Percentiles rank a stretch among this genome's conserved stretches.
Evolutionary conservation across 352 stramenopile species (phyloP).

Genomic region (Blastocystis sp.): DNA sequence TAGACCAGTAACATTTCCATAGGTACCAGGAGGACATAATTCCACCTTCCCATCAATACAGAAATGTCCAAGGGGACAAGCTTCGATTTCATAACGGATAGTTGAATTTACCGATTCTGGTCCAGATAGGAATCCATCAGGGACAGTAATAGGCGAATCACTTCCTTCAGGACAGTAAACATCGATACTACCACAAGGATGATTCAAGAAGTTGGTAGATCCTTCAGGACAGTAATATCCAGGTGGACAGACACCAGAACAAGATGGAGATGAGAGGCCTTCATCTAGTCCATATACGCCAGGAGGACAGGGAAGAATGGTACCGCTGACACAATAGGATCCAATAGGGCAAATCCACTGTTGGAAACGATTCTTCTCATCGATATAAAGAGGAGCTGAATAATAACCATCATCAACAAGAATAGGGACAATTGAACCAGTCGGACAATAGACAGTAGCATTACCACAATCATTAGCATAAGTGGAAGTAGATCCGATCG

Average conservation of each 20-base stretch:
- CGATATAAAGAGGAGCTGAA: neutral
- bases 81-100: neutral
- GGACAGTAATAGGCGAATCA: neutral
- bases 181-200: constrained; percentile 37
- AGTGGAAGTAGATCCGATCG: neutral
- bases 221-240: constrained; percentile 35
- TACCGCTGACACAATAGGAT: neutral
- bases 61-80: neutral
- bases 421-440: neutral
- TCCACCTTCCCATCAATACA: neutral
- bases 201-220: no score
- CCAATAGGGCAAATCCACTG: constrained; percentile 11
- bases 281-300: neutral
- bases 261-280: neutral
- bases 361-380: constrained; percentile 2
- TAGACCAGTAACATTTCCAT: neutral
- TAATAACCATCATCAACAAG: neutral
- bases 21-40: constrained; percentile 4
- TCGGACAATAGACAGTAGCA: neutral
- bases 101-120: neutral
- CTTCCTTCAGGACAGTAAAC: neutral
- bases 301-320: neutral
- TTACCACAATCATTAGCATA: neutral
- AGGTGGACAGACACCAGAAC: constrained; percentile 1
- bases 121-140: neutral